Conservation (phyloP, 495 filamentous ascomycete species). For the Amphirosellinia nigrospora region DNA sequence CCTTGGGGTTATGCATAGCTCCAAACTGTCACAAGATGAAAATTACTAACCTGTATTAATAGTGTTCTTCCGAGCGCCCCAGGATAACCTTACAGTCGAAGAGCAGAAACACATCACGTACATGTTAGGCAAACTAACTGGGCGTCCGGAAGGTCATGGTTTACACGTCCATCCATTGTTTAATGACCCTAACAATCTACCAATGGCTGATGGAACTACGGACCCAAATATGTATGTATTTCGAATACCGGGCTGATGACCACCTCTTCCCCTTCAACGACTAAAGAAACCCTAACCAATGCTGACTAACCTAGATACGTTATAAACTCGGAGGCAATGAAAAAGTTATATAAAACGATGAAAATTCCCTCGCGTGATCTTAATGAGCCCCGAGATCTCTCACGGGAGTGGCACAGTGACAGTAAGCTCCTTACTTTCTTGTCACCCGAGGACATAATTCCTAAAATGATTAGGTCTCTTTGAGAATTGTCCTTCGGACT, state of each 20-base stretch:
- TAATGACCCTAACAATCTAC: constrained; percentile 50
- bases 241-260: background rate
- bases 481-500: constrained; percentile 49
- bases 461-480: constrained; percentile 34
- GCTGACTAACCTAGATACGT: constrained; percentile 46
- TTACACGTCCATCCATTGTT: constrained; percentile 52
- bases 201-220: constrained; percentile 48
- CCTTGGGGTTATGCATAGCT: background rate
- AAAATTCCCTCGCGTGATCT: constrained; percentile 33
- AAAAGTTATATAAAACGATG: constrained; percentile 54
- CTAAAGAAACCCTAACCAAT: background rate
- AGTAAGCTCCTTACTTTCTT: constrained; percentile 29
- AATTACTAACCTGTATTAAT: background rate
- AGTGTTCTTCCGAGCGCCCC: constrained; percentile 59
- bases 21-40: too few species aligned
- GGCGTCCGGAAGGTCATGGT: constrained; percentile 49
- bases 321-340: constrained; percentile 53
- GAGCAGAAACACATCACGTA: constrained; percentile 50
- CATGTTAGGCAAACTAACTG: constrained; percentile 47
- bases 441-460: background rate
- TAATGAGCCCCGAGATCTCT: constrained; percentile 46
- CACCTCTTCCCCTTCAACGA: background rate
- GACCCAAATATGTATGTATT: constrained; percentile 43
- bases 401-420: constrained; percentile 54
- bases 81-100: constrained; percentile 47